Percentiles rank a stretch among this genome's conserved stretches.
These are phyloP conservation scores for Pleurotus djamor DNA, from an alignment of 768 basidiomycete species.

Conservation along the genomic window DNA sequence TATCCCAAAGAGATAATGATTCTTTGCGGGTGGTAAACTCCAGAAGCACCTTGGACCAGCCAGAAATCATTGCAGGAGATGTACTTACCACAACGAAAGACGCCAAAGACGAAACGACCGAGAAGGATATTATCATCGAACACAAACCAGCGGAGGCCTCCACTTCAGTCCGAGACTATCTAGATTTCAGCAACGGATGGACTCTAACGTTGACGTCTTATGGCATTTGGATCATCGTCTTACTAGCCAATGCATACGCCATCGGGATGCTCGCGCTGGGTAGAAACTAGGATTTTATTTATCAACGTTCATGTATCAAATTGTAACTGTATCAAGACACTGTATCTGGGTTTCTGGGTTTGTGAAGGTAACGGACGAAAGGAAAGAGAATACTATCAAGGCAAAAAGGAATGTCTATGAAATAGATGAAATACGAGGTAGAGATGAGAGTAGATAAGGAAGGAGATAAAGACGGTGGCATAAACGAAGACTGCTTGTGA, in stretches of 20 bases:
- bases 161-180: constrained; percentile 13
- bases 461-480: too few species aligned
- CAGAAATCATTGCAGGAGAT: too few species aligned
- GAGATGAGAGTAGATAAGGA: too few species aligned
- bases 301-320: background rate
- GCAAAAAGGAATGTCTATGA: too few species aligned
- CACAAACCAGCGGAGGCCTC: constrained; percentile 10
- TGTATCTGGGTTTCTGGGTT: background rate
- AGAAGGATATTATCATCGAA: background rate
- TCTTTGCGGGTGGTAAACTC: background rate
- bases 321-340: background rate
- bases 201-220: constrained; percentile 40
- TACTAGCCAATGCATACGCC: constrained; percentile 52
- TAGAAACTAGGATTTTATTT: background rate
- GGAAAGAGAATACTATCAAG: constrained; percentile 38
- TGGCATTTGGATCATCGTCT: constrained; percentile 40
- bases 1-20: constrained; percentile 1
- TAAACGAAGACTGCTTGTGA: too few species aligned
- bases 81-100: too few species aligned
- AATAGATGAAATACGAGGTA: too few species aligned
- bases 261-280: constrained; percentile 41
- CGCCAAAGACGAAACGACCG: background rate
- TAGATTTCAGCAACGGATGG: constrained; percentile 40
- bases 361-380: constrained; percentile 16
- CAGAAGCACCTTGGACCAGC: too few species aligned